phyloP scores from a whole-genome alignment of 805 yeast species.

The Yarrowia deformans region DNA sequence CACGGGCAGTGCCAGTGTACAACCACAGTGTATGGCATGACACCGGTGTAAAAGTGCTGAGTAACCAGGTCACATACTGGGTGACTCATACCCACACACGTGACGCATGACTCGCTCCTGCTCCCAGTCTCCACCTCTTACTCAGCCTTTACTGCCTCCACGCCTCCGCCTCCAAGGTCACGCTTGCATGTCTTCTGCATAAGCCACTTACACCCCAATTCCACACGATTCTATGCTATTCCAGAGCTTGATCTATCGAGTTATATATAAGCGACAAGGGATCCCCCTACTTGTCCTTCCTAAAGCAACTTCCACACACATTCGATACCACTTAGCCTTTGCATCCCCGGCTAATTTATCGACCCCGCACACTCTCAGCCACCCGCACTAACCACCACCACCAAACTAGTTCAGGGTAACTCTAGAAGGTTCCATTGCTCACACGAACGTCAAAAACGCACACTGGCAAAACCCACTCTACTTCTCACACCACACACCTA shows the following conservation, averaged over 20 bases:
- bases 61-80: no score
- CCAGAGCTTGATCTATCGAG: slow-evolving; percentile 5
- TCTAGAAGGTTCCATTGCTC: slow-evolving; percentile 39
- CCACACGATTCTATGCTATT: slow-evolving; percentile 29
- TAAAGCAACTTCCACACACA: background rate
- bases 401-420: slow-evolving; percentile 19
- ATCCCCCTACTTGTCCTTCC: background rate
- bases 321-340: slow-evolving; percentile 3
- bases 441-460: slow-evolving; percentile 32
- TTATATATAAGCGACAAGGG: slow-evolving; percentile 3
- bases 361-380: background rate
- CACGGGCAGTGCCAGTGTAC: background rate
- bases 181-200: slow-evolving; percentile 18
- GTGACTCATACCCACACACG: background rate
- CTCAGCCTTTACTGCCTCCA: slow-evolving; percentile 7
- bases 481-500: slow-evolving; percentile 24
- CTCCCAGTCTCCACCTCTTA: slow-evolving; percentile 2
- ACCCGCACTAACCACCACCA: background rate
- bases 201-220: slow-evolving; percentile 2
- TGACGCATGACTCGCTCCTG: background rate
- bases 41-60: background rate
- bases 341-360: slow-evolving; percentile 5
- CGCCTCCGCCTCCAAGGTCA: slow-evolving; percentile 10
- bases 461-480: slow-evolving; percentile 10
- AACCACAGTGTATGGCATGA: no score